phyloP scores from a whole-genome alignment of 345 rosid genomes.

The Excoecaria agallocha region DNA sequence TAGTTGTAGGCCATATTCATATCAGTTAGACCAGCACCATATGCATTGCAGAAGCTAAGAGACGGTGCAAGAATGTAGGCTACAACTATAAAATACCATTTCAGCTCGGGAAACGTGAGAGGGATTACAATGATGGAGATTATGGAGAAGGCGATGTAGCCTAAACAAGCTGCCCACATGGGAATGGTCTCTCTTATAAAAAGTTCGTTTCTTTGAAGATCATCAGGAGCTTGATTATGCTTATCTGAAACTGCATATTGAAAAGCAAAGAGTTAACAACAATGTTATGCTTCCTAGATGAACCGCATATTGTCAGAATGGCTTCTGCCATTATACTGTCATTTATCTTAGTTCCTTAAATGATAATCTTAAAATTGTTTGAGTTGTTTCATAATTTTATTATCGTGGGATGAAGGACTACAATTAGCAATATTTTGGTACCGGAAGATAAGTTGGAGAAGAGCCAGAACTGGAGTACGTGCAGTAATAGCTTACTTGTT shows the following conservation, averaged over 20 bases:
- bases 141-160: conserved; percentile 61
- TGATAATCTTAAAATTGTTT: too few relatives aligned
- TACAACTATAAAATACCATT: conserved; percentile 81
- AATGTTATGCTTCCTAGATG: neutral
- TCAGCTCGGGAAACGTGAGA: conserved; percentile 78
- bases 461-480: neutral
- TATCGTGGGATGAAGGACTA: neutral
- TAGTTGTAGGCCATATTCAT: too few relatives aligned
- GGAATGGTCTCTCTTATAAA: conserved; percentile 77
- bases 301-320: neutral
- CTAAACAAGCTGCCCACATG: conserved; percentile 70
- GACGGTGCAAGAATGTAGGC: conserved; percentile 88
- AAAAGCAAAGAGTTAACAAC: conserved; percentile 3
- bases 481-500: conserved; percentile 35
- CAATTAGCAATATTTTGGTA: neutral
- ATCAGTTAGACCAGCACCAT: too few relatives aligned
- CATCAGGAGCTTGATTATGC: conserved; percentile 26
- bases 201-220: conserved; percentile 54
- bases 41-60: too few relatives aligned
- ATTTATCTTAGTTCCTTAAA: too few relatives aligned
- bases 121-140: conserved; percentile 71
- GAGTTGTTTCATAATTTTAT: too few relatives aligned
- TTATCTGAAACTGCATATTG: conserved; percentile 30
- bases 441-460: neutral
- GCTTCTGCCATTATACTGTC: neutral